Conservation (phyloP, 371 early-diverging fungal genomes). For the Haplosporangium sp. region DNA sequence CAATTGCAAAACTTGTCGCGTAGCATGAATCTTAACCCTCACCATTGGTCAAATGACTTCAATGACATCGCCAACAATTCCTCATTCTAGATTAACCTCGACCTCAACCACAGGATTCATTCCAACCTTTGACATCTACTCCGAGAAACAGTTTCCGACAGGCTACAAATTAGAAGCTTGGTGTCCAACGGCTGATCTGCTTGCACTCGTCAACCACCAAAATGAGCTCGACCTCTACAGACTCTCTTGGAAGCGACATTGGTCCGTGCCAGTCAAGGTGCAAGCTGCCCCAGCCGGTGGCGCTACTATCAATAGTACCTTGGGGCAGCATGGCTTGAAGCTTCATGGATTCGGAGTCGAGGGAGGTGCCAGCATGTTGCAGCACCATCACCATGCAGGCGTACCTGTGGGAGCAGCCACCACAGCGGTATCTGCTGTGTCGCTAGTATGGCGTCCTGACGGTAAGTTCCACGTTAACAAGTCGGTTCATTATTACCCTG, state of each 20-base stretch:
- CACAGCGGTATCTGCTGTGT: constrained; percentile 17
- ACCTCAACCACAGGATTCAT: background rate
- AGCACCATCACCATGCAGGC: background rate
- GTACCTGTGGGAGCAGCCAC: background rate
- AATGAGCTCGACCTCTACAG: constrained; percentile 45
- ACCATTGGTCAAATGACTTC: too few species aligned
- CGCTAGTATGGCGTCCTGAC: constrained; percentile 48
- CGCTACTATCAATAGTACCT: too few species aligned
- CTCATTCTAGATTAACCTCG: too few species aligned
- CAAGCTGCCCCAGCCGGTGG: background rate
- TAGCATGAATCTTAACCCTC: too few species aligned
- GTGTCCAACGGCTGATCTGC: constrained; percentile 47
- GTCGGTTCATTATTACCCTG: background rate
- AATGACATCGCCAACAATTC: too few species aligned
- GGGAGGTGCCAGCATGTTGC: background rate
- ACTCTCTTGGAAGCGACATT: constrained; percentile 44
- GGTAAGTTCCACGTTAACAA: constrained; percentile 3
- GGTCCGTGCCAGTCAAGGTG: constrained; percentile 22
- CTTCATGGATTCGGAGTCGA: too few species aligned
- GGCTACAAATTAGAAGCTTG: constrained; percentile 32
- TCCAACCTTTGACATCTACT: constrained; percentile 22
- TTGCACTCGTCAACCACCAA: constrained; percentile 36
- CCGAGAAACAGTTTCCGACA: constrained; percentile 28
- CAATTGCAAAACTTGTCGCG: too few species aligned
- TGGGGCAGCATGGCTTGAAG: too few species aligned